Base-by-base conservation (phyloP, 1,284 basidiomycete genomes). In the Agroathelia rolfsii region DNA sequence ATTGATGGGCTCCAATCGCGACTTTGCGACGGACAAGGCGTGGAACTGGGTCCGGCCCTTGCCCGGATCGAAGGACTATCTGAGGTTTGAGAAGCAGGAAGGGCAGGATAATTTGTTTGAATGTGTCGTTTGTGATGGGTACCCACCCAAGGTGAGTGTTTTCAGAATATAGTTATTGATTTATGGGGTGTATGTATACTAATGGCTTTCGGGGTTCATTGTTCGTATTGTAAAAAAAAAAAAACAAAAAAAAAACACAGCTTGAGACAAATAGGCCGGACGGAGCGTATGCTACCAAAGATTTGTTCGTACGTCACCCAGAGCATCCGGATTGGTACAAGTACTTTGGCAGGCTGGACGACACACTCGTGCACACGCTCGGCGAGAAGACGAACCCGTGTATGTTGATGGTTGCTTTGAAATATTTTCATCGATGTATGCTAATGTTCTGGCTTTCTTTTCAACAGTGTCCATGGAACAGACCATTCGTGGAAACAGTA, bases 361-460 rank as follows among this genome's bases (percentile, higher is more conserved):
- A 78, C 41, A 74, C 72, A 0, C 56, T 72, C 3, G 64, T 70
- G 6, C 61, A 61, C 44, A 50, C 56, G 1, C 53, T 65, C 9
- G 71, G 72, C 6, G 69, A 76, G 51, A 75, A 76, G 55, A 71
- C 70, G 5, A 72, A 72, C 41, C 70, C 72, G 1, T 44, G 61
- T 46, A 40, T 7, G 14, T 32, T n/a, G n/a, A n/a, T n/a, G n/a
- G n/a, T n/a, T 10, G 14, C 9, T 22, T 18, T 13, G 14, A 30
- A 6, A 30, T 30, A 10, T 6, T 30, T 11, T 18, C 9, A 10
- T 9, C 6, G 11, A 20, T 18, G 14, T 20, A 7, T 18, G 10
- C 18, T 20, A 6, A 30, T 21, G 14, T 20, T 21, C 6, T 19
- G n/a, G 7, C 0, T 11, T 10, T 15, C 30, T n/a, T 36, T 26